phyloP scores from a whole-genome alignment of 192 early-diverging fungal species.

The Linnemannia elongata region DNA sequence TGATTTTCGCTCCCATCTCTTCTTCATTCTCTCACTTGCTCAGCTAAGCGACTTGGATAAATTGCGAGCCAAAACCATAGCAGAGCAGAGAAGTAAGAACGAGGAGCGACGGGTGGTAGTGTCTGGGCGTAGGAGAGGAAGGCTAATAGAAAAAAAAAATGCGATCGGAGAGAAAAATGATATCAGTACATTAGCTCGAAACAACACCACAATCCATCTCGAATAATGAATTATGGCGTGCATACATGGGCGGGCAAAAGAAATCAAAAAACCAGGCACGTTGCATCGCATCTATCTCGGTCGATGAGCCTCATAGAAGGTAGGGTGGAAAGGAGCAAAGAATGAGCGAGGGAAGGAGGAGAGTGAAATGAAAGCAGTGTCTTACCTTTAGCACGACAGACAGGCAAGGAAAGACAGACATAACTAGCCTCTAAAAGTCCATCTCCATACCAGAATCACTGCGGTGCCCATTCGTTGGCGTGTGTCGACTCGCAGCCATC shows the following conservation, averaged over 20 bases:
- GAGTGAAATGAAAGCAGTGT: neutral
- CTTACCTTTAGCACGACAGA: neutral
- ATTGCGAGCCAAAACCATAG: neutral
- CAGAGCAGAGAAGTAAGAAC: neutral
- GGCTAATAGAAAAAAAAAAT: neutral
- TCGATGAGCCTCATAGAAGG: neutral
- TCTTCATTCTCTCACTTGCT: neutral
- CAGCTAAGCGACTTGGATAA: constrained; percentile 1
- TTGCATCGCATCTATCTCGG: neutral
- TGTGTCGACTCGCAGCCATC: constrained; percentile 31
- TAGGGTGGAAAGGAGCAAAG: too few relatives aligned
- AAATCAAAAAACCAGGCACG: neutral
- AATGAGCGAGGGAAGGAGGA: neutral
- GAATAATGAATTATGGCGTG: constrained; percentile 4
- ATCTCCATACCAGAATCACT: constrained; percentile 37
- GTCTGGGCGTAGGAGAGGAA: too few relatives aligned
- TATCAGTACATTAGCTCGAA: neutral
- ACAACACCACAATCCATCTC: neutral
- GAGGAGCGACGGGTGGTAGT: neutral
- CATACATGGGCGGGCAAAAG: neutral
- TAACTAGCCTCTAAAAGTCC: constrained; percentile 19
- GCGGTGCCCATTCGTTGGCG: constrained; percentile 1
- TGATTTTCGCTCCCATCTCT: too few relatives aligned
- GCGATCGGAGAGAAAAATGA: neutral
- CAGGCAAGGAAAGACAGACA: neutral